Evolutionary conservation across 140 eudicot genomes (phyloP), one percentile per base, ranked within the genome.

Genomic region (Oenanthe javanica): DNA sequence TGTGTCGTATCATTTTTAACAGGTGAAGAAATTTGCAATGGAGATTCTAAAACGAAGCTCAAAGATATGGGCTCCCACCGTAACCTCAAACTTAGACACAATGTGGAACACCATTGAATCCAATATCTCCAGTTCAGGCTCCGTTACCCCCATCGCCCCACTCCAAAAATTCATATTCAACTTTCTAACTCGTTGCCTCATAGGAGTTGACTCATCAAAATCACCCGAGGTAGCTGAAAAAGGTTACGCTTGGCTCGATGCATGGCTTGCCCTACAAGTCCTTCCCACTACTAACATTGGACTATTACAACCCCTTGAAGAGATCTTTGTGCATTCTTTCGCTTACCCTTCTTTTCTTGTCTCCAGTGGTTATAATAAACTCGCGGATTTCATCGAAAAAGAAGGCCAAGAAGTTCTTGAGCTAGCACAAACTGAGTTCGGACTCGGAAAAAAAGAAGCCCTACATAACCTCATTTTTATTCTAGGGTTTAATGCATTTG

Each of bases 401-500:
- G 90, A 91, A 81, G 96, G 90, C 4, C 79, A 78, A 77, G 92
- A 93, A 45, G 85, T 87, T 0, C 40, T 91, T 14, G 9, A 80
- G 42, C 83, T 87, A 27, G 98, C 85, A 6, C 85, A 88, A 79
- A 82, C 85, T 11, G 95, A 91, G 80, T 91, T 89, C 72, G 83
- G 87, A 0, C 84, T 91, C 1, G 79, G 84, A 9, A 75, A 84
- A 82, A 81, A 89, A 49, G 96, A 93, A 73, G 61, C 92, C n/a
- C 79, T 93, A 50, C 98, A 91, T 79, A 93, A 93, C 69, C 89
- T 93, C 18, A 15, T 93, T 13, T 93, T 93, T 82, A 88, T 82
- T 9, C 85, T 93, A 15, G 97, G 98, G 36, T 93, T 93, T 83
- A 93, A 93, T 21, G 96, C 96, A 0, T 93, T 80, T 36, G 98